Conservation (phyloP, 495 filamentous ascomycete genomes). For the Penicillium cosmopolitanum region DNA sequence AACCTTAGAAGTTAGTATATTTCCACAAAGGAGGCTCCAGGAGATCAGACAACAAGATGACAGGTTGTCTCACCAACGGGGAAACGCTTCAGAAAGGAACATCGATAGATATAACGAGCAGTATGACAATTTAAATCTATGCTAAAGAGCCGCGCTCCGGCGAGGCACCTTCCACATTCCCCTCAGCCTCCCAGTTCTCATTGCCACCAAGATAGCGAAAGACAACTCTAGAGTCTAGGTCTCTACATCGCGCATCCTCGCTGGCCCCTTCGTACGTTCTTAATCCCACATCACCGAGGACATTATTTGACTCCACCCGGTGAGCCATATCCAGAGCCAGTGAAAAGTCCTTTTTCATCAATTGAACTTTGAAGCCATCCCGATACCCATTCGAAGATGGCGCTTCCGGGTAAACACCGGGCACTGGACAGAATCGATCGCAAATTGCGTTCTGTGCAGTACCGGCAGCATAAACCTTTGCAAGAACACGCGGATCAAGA, state of each 20-base stretch:
- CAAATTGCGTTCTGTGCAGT: conserved; percentile 55
- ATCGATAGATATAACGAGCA: too few relatives aligned
- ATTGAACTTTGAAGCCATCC: conserved; percentile 54
- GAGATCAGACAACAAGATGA: too few relatives aligned
- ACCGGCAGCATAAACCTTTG: conserved; percentile 50
- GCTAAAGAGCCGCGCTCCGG: background rate
- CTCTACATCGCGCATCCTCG: conserved; percentile 46
- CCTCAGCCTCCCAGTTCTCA: conserved; percentile 45
- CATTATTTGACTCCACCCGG: conserved; percentile 44
- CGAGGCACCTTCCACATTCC: background rate
- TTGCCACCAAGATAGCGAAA: conserved; percentile 54
- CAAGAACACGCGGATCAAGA: conserved; percentile 50
- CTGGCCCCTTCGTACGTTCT: conserved; percentile 51
- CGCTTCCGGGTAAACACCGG: conserved; percentile 51
- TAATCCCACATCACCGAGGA: conserved; percentile 44
- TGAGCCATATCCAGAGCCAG: conserved; percentile 53
- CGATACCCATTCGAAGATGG: conserved; percentile 51
- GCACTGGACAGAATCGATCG: conserved; percentile 55
- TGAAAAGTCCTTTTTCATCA: conserved; percentile 59
- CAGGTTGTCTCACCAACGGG: too few relatives aligned
- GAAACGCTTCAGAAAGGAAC: too few relatives aligned
- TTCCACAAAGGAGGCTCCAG: too few relatives aligned
- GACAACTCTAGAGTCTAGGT: conserved; percentile 56
- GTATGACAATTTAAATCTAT: too few relatives aligned
- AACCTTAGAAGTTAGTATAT: too few relatives aligned